Evolutionary conservation across 306 rosid genomes (phyloP), one percentile per base, ranked within the genome.

Genomic region (Datisca glomerata): DNA sequence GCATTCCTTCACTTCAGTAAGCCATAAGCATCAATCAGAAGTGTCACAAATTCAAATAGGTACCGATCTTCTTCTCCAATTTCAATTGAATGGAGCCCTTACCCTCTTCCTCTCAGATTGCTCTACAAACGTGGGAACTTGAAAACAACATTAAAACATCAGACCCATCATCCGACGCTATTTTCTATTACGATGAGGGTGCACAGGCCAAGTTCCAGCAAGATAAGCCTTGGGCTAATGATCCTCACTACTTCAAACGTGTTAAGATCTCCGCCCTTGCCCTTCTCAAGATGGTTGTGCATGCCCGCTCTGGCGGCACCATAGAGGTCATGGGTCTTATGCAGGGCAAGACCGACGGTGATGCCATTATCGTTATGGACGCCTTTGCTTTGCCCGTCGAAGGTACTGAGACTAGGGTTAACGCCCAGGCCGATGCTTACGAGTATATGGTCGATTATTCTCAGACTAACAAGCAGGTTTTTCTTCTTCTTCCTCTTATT

Each of bases 221-320:
- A 43, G 87, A 91, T 45, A 84, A 75, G 64, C 96, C 94, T 1
- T 91, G 98, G 98, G 39, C 53, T 6, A 75, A 66, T 55, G 87
- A 91, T 34, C 96, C 96, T 4, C 92, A 80, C 77, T 84, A 45
- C 64, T 91, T 91, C 85, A 91, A 84, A 78, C 96, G 87, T 34
- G 98, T 84, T 13, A 91, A 73, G 80, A 80, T 91, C 78, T 91
- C 96, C 17, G 98, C 98, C 19, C 87, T 91, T 41, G 96, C 98
- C 0, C 79, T 91, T 11, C 84, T 91, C 24, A 91, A 91, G 81
- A 91, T 91, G 98, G 98, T 91, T 1, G 96, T 84, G 12, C 98
- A 91, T 27, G 94, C 98, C 3, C 98, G 96, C 67, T 84, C 96
- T 20, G 98, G 96, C 1, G 96, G 98, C 15, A 84, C 81, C 58